phyloP scores from a whole-genome alignment of 805 yeast species.

The Cyberlindnera meyerae region DNA sequence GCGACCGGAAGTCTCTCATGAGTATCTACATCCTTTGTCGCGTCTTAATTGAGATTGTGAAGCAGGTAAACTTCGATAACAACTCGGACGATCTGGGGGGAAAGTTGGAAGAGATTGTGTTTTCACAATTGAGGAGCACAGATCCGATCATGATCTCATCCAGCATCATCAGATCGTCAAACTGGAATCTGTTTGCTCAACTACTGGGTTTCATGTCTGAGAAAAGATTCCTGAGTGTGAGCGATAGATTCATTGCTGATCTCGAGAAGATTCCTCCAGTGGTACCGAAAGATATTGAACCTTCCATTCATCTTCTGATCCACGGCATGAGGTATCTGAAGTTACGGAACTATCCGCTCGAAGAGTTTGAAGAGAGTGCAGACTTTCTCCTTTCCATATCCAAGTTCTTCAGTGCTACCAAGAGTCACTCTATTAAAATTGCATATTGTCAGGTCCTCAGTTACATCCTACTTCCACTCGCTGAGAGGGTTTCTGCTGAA shows the following conservation, averaged over 20 bases:
- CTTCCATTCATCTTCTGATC: conserved; percentile 66
- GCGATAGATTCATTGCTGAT: conserved; percentile 91
- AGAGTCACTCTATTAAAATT: conserved; percentile 56
- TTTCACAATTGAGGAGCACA: conserved; percentile 80
- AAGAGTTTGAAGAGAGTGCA: conserved; percentile 87
- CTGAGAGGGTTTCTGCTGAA: conserved; percentile 86
- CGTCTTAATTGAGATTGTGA: conserved; percentile 86
- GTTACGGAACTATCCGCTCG: conserved; percentile 80
- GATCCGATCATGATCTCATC: conserved; percentile 69
- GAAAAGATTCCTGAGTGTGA: conserved; percentile 76
- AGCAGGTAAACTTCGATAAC: conserved; percentile 72
- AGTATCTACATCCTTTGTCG: conserved; percentile 87
- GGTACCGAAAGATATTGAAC: conserved; percentile 45
- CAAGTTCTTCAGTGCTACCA: conserved; percentile 69
- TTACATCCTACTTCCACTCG: conserved; percentile 71
- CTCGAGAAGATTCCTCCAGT: conserved; percentile 71
- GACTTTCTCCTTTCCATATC: conserved; percentile 83
- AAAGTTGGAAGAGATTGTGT: conserved; percentile 88
- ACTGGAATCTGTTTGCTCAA: conserved; percentile 90
- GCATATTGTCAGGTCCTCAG: conserved; percentile 86
- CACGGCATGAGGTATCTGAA: conserved; percentile 88
- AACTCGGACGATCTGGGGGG: conserved; percentile 76
- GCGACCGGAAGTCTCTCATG: conserved; percentile 81
- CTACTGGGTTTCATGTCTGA: conserved; percentile 88
- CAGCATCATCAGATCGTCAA: conserved; percentile 76